These are phyloP conservation scores for Zygosaccharomyces siamensis DNA, from an alignment of 805 yeast species.

Conservation along the genomic window DNA sequence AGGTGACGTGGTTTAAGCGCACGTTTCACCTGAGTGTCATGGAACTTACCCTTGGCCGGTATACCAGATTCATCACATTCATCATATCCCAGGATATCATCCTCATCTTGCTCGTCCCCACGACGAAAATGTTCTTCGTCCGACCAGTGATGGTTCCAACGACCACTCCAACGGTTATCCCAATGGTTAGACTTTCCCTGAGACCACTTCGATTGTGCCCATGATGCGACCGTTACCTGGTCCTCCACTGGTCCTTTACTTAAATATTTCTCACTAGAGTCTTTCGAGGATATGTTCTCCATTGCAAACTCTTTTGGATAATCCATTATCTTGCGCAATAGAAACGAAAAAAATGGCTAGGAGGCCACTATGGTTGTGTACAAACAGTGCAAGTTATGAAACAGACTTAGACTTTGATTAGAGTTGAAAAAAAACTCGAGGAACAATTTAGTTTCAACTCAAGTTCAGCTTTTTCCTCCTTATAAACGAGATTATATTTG, in stretches of 20 bases:
- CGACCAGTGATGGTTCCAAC: background rate
- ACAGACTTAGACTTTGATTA: too few species aligned
- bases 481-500: too few species aligned
- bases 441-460: too few species aligned
- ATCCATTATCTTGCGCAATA: background rate
- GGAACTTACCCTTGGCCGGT: conserved; percentile 28
- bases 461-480: too few species aligned
- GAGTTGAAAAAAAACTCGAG: too few species aligned
- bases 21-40: conserved; percentile 46
- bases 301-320: background rate
- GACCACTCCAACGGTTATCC: background rate
- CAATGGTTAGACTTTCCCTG: background rate
- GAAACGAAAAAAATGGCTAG: too few species aligned
- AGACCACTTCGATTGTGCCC: background rate
- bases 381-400: too few species aligned
- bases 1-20: conserved; percentile 59
- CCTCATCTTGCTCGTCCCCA: background rate
- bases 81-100: background rate
- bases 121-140: background rate
- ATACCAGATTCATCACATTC: conserved; percentile 22
- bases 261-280: background rate
- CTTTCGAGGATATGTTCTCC: background rate
- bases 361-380: too few species aligned
- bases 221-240: background rate
- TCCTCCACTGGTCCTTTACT: background rate